Conservation (phyloP, 768 basidiomycete species). For the Austroboletus eburneus region DNA sequence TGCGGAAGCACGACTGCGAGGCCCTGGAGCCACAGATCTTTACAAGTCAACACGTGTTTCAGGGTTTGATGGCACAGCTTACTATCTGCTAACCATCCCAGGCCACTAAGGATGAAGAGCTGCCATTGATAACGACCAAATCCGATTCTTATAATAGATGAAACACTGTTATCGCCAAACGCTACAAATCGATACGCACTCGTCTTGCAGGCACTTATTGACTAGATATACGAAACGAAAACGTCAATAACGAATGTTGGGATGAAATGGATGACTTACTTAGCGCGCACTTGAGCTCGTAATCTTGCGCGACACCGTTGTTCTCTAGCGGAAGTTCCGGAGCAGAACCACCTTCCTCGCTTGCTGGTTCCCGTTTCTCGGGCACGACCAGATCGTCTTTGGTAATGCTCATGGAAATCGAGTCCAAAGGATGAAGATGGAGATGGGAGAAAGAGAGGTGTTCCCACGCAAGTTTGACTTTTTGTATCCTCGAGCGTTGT, state of each 20-base stretch:
- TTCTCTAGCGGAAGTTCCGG: background rate
- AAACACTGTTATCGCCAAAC: background rate
- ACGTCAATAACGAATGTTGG: background rate
- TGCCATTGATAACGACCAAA: conserved; percentile 48
- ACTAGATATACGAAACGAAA: conserved; percentile 26
- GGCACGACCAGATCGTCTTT: too few species aligned
- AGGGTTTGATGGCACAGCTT: conserved; percentile 16
- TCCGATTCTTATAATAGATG: conserved; percentile 36
- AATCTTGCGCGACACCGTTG: conserved; percentile 30
- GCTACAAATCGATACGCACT: conserved; percentile 27
- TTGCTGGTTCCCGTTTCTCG: conserved; percentile 15
- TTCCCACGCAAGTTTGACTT: conserved; percentile 17
- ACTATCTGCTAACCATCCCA: conserved; percentile 52
- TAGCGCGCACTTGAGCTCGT: conserved; percentile 33
- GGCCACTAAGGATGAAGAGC: conserved; percentile 42
- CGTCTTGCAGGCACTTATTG: conserved; percentile 44
- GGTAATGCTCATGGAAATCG: too few species aligned
- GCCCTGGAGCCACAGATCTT: conserved; percentile 42
- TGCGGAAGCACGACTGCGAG: conserved; percentile 44
- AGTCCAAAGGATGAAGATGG: background rate
- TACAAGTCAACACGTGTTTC: conserved; percentile 16
- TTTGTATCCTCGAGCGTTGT: conserved; percentile 12
- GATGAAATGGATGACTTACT: conserved; percentile 15
- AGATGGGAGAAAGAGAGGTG: conserved; percentile 1
- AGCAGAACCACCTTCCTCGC: conserved; percentile 13